These are phyloP conservation scores for Leccinum arenicola DNA, from an alignment of 768 basidiomycete species.

Conservation along the genomic window DNA sequence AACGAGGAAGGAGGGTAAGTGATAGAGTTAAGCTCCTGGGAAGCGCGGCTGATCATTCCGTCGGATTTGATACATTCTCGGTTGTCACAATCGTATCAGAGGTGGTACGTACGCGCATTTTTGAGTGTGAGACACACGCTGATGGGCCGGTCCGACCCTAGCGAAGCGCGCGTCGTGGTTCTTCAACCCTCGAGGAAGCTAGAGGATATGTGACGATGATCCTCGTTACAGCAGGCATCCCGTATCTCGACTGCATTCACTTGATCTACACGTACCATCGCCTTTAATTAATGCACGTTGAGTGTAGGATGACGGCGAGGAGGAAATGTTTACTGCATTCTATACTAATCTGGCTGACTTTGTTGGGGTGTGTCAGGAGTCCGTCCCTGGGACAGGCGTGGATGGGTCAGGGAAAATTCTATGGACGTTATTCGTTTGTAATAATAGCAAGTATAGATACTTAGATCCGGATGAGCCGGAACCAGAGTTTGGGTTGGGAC, in stretches of 20 bases:
- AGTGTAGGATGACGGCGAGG: conserved; percentile 10
- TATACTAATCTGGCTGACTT: conserved; percentile 29
- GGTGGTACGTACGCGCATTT: conserved; percentile 29
- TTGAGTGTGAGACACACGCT: conserved; percentile 18
- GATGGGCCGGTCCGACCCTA: conserved; percentile 36
- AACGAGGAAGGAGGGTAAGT: conserved; percentile 75
- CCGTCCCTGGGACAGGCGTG: conserved; percentile 27
- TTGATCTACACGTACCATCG: conserved; percentile 31
- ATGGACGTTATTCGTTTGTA: conserved; percentile 19
- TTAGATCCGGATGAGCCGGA: conserved; percentile 16
- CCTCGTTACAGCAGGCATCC: conserved; percentile 11
- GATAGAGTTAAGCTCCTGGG: conserved; percentile 14
- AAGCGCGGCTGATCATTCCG: conserved; percentile 17
- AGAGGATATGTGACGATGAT: conserved; percentile 18
- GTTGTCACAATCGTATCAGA: conserved; percentile 24
- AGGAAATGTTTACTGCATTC: conserved; percentile 13
- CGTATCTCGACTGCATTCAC: conserved; percentile 16
- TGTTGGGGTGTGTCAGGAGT: not conserved
- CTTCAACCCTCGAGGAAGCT: conserved; percentile 74
- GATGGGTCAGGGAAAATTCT: conserved; percentile 21
- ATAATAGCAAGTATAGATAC: conserved; percentile 9
- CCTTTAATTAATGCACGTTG: conserved; percentile 21
- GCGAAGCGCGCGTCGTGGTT: conserved; percentile 94
- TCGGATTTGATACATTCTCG: conserved; percentile 13
- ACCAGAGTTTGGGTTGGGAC: conserved; percentile 9